Percentiles rank a stretch among this genome's conserved stretches.
Conservation (phyloP, 2,329 filamentous ascomycete genomes). For the Neopestalotiopsis clavispora region DNA sequence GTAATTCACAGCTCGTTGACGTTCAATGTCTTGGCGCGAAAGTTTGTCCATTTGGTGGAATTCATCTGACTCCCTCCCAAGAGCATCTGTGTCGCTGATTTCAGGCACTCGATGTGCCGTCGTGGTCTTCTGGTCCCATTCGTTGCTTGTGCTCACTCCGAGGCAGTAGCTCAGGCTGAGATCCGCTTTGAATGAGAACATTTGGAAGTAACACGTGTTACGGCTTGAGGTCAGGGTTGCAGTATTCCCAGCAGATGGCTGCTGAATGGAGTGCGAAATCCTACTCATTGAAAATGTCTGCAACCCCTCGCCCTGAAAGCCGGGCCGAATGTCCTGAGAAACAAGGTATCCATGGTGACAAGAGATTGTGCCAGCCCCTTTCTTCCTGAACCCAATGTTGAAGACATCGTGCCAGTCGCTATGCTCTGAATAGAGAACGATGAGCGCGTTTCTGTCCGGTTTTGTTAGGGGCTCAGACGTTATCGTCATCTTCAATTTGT, state of each 20-base stretch:
- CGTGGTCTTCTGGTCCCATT: slow-evolving; percentile 20
- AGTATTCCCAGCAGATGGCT: background rate
- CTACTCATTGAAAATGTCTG: slow-evolving; percentile 29
- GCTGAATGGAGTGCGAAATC: slow-evolving; percentile 23
- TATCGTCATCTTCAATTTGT: slow-evolving; percentile 46
- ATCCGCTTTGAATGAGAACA: slow-evolving; percentile 47
- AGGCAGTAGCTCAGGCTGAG: slow-evolving; percentile 48
- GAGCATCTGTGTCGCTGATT: background rate
- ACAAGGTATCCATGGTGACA: slow-evolving; percentile 30
- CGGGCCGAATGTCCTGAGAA: background rate
- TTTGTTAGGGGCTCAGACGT: slow-evolving; percentile 28
- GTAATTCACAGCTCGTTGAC: slow-evolving; percentile 22
- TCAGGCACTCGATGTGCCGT: slow-evolving; percentile 24
- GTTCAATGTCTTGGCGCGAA: slow-evolving; percentile 7
- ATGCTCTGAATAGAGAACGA: slow-evolving; percentile 31
- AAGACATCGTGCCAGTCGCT: slow-evolving; percentile 33
- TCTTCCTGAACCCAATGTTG: slow-evolving; percentile 26
- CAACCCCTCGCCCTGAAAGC: slow-evolving; percentile 17
- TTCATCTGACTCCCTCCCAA: background rate
- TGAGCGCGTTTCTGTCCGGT: slow-evolving; percentile 24
- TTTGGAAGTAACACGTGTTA: slow-evolving; percentile 48
- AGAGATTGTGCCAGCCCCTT: slow-evolving; percentile 25
- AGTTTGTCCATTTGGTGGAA: background rate
- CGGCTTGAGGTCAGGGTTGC: background rate
- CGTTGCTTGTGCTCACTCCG: slow-evolving; percentile 25